Evolutionary conservation across 352 stramenopile genomes (phyloP).

Genomic region (Pythium monospermum): DNA sequence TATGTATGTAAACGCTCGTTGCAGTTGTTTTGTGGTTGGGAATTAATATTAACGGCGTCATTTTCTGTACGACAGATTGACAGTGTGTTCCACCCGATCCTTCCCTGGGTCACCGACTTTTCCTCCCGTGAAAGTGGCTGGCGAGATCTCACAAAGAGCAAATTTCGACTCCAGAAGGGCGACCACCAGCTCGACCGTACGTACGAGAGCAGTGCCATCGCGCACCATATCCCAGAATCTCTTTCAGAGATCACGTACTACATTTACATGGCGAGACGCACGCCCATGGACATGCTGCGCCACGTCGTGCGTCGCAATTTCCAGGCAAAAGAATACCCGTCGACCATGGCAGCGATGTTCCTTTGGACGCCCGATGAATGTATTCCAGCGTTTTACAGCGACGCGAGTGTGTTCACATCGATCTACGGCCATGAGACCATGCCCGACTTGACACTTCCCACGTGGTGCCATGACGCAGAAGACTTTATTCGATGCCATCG

Average conservation of each 20-base stretch:
- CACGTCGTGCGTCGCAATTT: conserved; percentile 90
- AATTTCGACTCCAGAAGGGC: conserved; percentile 95
- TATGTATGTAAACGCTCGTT: conserved; percentile 11
- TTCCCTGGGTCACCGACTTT: conserved; percentile 97
- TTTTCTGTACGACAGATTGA: conserved; percentile 32
- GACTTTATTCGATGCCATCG: conserved; percentile 91
- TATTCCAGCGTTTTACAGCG: conserved; percentile 93
- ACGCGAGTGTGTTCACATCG: conserved; percentile 83
- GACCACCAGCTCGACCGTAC: conserved; percentile 90
- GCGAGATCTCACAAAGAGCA: conserved; percentile 89
- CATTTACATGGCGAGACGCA: conserved; percentile 93
- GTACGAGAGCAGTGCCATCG: conserved; percentile 78
- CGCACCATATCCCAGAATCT: conserved; percentile 94
- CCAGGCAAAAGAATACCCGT: conserved; percentile 92
- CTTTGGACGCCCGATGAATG: conserved; percentile 95
- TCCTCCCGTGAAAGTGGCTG: conserved; percentile 46
- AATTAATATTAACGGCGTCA: not conserved
- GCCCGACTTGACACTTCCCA: conserved; percentile 61
- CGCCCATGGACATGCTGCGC: conserved; percentile 80
- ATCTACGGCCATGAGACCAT: conserved; percentile 64
- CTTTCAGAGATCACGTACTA: conserved; percentile 95
- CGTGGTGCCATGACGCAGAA: conserved; percentile 58
- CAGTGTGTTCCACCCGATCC: conserved; percentile 86
- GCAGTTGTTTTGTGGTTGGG: not conserved
- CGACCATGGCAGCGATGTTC: conserved; percentile 87